A percentile compares a stretch with the other conserved stretches of the same genome.
phyloP scores from a whole-genome alignment of 805 yeast genomes.

The Saccharomycopsis olivae region DNA sequence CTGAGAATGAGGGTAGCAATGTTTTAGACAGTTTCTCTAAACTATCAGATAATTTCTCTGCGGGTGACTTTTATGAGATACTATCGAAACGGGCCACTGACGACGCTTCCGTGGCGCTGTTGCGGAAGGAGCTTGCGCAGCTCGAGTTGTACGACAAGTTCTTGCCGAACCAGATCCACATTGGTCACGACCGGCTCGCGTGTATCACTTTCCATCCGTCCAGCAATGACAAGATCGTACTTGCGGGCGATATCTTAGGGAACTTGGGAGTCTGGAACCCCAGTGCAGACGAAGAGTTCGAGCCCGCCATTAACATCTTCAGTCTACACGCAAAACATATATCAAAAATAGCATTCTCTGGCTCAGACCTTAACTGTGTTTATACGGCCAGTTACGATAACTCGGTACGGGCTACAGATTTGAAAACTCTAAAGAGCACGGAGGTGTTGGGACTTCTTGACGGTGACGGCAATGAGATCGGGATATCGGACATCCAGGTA shows the following conservation, averaged over 20 bases:
- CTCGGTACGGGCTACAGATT: constrained; percentile 61
- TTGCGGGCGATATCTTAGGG: constrained; percentile 90
- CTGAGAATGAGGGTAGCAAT: constrained; percentile 23
- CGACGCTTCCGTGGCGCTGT: constrained; percentile 32
- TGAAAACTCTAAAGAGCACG: constrained; percentile 45
- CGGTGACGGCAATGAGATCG: constrained; percentile 44
- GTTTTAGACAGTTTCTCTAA: constrained; percentile 23
- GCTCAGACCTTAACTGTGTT: constrained; percentile 40
- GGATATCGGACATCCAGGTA: constrained; percentile 59
- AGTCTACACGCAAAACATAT: constrained; percentile 71
- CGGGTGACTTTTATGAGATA: constrained; percentile 60
- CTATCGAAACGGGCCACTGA: constrained; percentile 21
- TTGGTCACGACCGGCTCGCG: constrained; percentile 62
- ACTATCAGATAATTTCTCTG: constrained; percentile 44
- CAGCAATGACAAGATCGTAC: constrained; percentile 43
- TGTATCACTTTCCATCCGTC: constrained; percentile 72
- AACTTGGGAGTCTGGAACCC: constrained; percentile 84
- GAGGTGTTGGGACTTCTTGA: constrained; percentile 51
- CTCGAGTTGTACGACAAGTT: constrained; percentile 43
- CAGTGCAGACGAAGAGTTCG: constrained; percentile 25
- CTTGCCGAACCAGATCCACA: constrained; percentile 60
- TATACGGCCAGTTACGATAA: constrained; percentile 83
- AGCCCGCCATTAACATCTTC: constrained; percentile 48
- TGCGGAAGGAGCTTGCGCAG: constrained; percentile 41
- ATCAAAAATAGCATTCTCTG: constrained; percentile 48